These are phyloP conservation scores for Centella asiatica DNA, from an alignment of 129 eudicot genomes.

Conservation along the genomic window DNA sequence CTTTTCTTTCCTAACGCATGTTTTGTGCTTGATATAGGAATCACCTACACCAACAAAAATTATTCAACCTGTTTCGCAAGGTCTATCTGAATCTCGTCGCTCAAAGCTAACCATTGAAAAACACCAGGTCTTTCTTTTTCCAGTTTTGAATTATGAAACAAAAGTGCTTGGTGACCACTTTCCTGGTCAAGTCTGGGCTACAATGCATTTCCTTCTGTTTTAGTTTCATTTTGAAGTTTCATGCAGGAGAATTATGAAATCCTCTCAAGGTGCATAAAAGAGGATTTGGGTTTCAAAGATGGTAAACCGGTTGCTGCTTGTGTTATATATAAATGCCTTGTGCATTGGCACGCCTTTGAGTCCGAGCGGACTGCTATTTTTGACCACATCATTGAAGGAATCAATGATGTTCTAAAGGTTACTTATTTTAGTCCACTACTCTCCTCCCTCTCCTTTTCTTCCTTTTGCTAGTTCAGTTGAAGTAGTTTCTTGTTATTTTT, in stretches of 20 bases:
- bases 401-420: slow-evolving; percentile 75
- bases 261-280: slow-evolving; percentile 74
- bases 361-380: slow-evolving; percentile 94
- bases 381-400: slow-evolving; percentile 80
- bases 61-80: slow-evolving; percentile 54
- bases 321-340: slow-evolving; percentile 81
- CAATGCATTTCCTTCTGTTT: slow-evolving; percentile 1
- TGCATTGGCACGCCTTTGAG: slow-evolving; percentile 96
- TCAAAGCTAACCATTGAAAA: slow-evolving; percentile 67
- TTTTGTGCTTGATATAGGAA: slow-evolving; percentile 47
- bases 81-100: slow-evolving; percentile 72
- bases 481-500: not conserved
- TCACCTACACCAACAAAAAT: slow-evolving; percentile 87
- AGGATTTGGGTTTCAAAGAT: slow-evolving; percentile 79
- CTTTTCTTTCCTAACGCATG: slow-evolving; percentile 7
- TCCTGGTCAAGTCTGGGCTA: not conserved
- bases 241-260: slow-evolving; percentile 73
- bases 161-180: not conserved
- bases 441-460: not conserved
- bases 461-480: not conserved
- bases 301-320: slow-evolving; percentile 96
- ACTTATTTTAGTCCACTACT: not conserved
- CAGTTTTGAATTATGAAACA: not conserved
- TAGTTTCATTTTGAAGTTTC: not conserved
- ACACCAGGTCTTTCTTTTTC: slow-evolving; percentile 63